These are phyloP conservation scores for Diaporthe sp. DNA, from an alignment of 2,329 filamentous ascomycete genomes.

Conservation along the genomic window DNA sequence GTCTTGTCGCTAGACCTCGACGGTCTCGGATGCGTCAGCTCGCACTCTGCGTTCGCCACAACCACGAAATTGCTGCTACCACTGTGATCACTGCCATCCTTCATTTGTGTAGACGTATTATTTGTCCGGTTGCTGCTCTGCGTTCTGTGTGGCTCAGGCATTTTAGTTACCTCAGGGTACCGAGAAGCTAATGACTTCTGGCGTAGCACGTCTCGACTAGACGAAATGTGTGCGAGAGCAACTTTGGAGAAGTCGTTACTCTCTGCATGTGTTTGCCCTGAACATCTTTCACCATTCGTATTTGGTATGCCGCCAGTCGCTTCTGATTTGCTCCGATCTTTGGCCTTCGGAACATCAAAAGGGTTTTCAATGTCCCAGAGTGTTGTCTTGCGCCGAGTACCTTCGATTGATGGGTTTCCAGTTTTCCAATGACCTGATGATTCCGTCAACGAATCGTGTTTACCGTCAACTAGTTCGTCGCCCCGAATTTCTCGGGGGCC, in stretches of 20 bases:
- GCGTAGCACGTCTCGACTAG: background rate
- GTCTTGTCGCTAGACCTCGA: slow-evolving; percentile 32
- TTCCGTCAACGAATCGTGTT: background rate
- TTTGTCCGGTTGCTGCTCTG: background rate
- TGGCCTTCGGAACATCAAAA: background rate
- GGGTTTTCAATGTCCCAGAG: slow-evolving; percentile 34
- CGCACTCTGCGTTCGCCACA: slow-evolving; percentile 33
- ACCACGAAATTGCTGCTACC: background rate
- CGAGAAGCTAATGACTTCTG: background rate
- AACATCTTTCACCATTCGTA: background rate
- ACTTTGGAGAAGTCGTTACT: background rate
- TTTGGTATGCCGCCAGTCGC: background rate
- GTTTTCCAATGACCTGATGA: background rate
- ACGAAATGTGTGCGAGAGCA: background rate
- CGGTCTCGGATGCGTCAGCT: slow-evolving; percentile 37
- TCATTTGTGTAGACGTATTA: background rate
- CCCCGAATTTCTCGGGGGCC: background rate
- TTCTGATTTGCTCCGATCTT: background rate
- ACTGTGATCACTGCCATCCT: background rate
- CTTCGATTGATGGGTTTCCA: no score
- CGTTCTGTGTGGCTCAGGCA: background rate
- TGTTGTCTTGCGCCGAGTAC: slow-evolving; percentile 8
- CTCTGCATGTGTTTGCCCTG: no score
- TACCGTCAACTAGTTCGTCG: no score
- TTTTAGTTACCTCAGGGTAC: background rate